These are phyloP conservation scores for Ulota crispa DNA, from an alignment of 225 moss, liverwort and hornwort genomes.

Conservation along the genomic window DNA sequence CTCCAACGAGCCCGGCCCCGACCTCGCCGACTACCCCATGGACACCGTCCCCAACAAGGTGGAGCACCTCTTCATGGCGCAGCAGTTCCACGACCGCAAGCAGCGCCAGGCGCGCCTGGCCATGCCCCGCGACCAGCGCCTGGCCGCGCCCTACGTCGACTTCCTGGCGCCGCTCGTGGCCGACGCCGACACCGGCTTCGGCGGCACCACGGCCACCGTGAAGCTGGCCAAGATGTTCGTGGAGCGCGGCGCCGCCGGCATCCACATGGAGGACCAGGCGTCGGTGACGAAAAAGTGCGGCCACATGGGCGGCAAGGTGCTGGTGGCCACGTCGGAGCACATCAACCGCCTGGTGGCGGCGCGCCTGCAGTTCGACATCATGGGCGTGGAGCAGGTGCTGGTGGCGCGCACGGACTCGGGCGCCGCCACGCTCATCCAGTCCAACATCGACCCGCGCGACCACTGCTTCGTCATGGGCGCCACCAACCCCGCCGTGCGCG, in stretches of 20 bases:
- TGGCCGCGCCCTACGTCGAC: slow-evolving; percentile 57
- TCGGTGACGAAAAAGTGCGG: slow-evolving; percentile 84
- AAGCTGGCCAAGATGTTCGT: slow-evolving; percentile 86
- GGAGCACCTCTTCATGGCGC: slow-evolving; percentile 80
- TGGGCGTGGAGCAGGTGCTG: slow-evolving; percentile 76
- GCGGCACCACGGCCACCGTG: slow-evolving; percentile 76
- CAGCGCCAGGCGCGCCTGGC: slow-evolving; percentile 62
- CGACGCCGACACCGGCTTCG: slow-evolving; percentile 80
- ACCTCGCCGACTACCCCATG: slow-evolving; percentile 85
- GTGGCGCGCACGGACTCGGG: slow-evolving; percentile 75
- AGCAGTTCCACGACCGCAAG: slow-evolving; percentile 84
- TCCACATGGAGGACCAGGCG: slow-evolving; percentile 84
- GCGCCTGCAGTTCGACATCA: slow-evolving; percentile 79
- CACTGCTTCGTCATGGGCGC: slow-evolving; percentile 73
- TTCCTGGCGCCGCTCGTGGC: slow-evolving; percentile 68
- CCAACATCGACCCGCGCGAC: slow-evolving; percentile 75
- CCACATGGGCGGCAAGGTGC: slow-evolving; percentile 84
- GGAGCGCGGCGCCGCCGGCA: slow-evolving; percentile 74
- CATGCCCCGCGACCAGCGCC: slow-evolving; percentile 28
- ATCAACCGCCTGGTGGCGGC: slow-evolving; percentile 73
- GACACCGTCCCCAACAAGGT: slow-evolving; percentile 89
- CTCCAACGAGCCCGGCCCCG: slow-evolving; percentile 80
- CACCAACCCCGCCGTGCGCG: slow-evolving; percentile 50
- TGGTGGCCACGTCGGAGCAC: slow-evolving; percentile 80
- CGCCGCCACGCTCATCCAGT: slow-evolving; percentile 70